phyloP scores from a whole-genome alignment of 2,329 filamentous ascomycete species.

The Rosellinia necatrix region DNA sequence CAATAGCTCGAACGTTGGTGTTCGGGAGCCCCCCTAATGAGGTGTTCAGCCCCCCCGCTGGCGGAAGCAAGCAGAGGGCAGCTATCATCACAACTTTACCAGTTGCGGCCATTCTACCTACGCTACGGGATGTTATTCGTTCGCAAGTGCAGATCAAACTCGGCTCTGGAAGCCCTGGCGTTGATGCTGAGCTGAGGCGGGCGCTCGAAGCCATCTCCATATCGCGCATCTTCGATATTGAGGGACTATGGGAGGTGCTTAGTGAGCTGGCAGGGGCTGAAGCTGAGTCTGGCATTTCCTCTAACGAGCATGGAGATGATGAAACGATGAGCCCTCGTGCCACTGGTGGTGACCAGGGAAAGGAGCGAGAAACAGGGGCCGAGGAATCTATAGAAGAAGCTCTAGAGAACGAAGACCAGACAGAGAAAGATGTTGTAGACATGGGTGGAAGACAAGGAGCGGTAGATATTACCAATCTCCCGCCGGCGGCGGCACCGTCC shows the following conservation, averaged over 20 bases:
- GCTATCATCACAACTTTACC: constrained; percentile 57
- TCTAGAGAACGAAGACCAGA: not conserved
- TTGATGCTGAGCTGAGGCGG: constrained; percentile 37
- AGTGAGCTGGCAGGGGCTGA: constrained; percentile 50
- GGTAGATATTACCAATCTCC: not conserved
- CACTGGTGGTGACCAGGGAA: constrained; percentile 7
- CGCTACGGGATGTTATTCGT: constrained; percentile 48
- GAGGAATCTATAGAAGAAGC: not conserved
- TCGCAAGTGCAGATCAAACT: constrained; percentile 41
- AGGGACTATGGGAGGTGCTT: constrained; percentile 62
- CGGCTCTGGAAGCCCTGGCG: constrained; percentile 19
- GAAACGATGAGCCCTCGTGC: too few relatives aligned
- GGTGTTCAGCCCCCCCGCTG: not conserved
- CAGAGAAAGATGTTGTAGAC: not conserved
- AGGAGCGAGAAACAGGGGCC: not conserved
- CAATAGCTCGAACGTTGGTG: constrained; percentile 48
- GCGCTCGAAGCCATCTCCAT: constrained; percentile 57
- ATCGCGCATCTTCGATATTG: constrained; percentile 61
- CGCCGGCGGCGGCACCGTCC: not conserved
- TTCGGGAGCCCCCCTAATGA: constrained; percentile 15
- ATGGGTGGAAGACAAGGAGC: not conserved
- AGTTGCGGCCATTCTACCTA: constrained; percentile 45
- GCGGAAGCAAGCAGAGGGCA: constrained; percentile 30
- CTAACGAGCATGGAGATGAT: not conserved
- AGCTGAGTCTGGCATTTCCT: not conserved